phyloP scores from a whole-genome alignment of 768 basidiomycete genomes.

The Mycena metata region DNA sequence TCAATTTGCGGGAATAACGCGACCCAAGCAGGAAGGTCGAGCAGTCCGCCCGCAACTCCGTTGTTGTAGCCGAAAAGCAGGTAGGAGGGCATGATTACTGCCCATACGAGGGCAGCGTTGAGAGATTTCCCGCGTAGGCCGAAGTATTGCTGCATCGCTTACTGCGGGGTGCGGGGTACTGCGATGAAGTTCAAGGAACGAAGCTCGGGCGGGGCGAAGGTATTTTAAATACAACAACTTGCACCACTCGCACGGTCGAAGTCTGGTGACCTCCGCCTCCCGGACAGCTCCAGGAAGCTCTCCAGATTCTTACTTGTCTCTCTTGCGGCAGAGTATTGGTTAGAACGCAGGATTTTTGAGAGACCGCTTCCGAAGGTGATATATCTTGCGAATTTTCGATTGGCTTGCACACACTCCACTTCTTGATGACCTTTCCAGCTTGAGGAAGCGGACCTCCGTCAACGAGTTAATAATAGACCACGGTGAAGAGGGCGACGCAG shows the following conservation, averaged over 20 bases:
- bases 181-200: too few species aligned
- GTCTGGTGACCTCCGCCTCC: conserved; percentile 5
- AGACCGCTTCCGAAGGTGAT: too few species aligned
- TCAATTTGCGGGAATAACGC: conserved; percentile 35
- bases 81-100: conserved; percentile 35
- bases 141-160: conserved; percentile 34
- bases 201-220: background rate
- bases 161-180: background rate
- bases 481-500: background rate
- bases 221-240: background rate
- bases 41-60: conserved; percentile 35
- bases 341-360: background rate
- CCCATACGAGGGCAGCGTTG: conserved; percentile 35
- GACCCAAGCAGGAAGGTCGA: conserved; percentile 36
- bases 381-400: too few species aligned
- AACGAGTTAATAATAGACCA: background rate
- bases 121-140: conserved; percentile 36
- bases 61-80: conserved; percentile 37
- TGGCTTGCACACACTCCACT: too few species aligned
- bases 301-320: background rate
- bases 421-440: too few species aligned
- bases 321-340: background rate
- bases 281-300: background rate
- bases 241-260: background rate
- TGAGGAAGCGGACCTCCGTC: background rate